Conservation (phyloP, 1,139 yeast genomes). For the Candida frijolesensis region DNA sequence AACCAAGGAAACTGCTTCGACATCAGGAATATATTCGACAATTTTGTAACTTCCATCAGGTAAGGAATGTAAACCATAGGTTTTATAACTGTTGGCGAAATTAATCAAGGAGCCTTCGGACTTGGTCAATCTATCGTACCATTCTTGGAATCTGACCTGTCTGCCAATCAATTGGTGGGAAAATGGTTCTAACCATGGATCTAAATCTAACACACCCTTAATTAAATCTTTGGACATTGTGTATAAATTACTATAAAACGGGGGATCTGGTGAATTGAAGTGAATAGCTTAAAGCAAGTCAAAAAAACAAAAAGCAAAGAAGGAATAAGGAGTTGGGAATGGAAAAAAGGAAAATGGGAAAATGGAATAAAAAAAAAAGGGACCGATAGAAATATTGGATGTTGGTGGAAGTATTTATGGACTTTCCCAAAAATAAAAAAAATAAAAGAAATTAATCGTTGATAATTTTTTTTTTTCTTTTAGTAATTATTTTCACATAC, state of each 20-base stretch:
- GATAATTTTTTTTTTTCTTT: too few relatives aligned
- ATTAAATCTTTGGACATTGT: conserved; percentile 23
- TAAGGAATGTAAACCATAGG: conserved; percentile 72
- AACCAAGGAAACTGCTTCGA: conserved; percentile 66
- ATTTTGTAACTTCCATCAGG: conserved; percentile 43
- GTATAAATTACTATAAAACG: not conserved
- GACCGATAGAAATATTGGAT: too few relatives aligned
- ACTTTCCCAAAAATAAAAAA: not conserved
- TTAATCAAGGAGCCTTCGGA: conserved; percentile 50
- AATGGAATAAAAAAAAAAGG: not conserved
- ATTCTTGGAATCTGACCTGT: conserved; percentile 53
- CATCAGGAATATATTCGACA: conserved; percentile 91
- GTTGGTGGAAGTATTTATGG: too few relatives aligned
- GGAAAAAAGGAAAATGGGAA: not conserved
- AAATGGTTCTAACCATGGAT: conserved; percentile 88
- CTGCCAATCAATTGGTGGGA: conserved; percentile 51
- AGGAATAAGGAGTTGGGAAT: not conserved
- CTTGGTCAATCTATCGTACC: conserved; percentile 44
- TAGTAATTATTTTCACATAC: too few relatives aligned
- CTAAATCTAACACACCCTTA: conserved; percentile 65
- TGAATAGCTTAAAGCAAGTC: too few relatives aligned
- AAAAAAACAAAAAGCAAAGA: not conserved
- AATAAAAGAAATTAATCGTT: not conserved
- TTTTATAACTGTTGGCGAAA: conserved; percentile 63
- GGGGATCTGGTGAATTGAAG: too few relatives aligned